Evolutionary conservation across 2,329 filamentous ascomycete genomes (phyloP).

Genomic region (Huntiella abstrusa): DNA sequence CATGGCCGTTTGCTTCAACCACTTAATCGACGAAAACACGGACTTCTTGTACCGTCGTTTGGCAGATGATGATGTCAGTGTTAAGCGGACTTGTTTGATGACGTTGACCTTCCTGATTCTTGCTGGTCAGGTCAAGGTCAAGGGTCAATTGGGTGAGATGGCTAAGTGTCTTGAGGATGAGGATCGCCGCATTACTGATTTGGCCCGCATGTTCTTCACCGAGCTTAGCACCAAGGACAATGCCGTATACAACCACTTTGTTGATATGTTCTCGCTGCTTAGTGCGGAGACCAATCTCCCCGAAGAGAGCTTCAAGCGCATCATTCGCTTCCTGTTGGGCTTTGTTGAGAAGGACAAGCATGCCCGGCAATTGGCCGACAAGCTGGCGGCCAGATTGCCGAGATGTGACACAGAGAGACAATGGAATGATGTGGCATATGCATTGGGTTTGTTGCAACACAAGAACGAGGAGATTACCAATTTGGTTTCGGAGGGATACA

Average conservation of each 20-base stretch:
- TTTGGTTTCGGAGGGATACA: conserved; percentile 56
- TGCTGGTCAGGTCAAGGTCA: conserved; percentile 96
- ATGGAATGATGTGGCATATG: conserved; percentile 95
- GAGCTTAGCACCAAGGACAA: conserved; percentile 97
- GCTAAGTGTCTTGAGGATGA: conserved; percentile 93
- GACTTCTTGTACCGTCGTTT: conserved; percentile 91
- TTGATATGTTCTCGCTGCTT: conserved; percentile 93
- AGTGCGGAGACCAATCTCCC: conserved; percentile 64
- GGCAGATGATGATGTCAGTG: conserved; percentile 70
- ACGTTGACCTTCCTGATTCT: conserved; percentile 93
- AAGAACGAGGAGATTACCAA: conserved; percentile 83
- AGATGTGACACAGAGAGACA: conserved; percentile 85
- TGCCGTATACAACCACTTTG: conserved; percentile 97
- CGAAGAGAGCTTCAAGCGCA: conserved; percentile 69
- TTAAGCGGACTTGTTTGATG: conserved; percentile 97
- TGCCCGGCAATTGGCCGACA: conserved; percentile 80
- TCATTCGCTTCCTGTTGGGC: conserved; percentile 80
- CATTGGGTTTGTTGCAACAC: conserved; percentile 72
- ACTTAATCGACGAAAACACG: conserved; percentile 96
- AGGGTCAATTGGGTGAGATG: conserved; percentile 96
- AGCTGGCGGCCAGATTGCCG: conserved; percentile 68
- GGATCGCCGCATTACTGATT: conserved; percentile 85
- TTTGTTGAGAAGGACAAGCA: conserved; percentile 99
- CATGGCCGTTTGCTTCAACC: conserved; percentile 99
- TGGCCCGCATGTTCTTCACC: conserved; percentile 95